These are phyloP conservation scores for Aspergillus fijiensis DNA, from an alignment of 2,329 filamentous ascomycete genomes.

Conservation along the genomic window DNA sequence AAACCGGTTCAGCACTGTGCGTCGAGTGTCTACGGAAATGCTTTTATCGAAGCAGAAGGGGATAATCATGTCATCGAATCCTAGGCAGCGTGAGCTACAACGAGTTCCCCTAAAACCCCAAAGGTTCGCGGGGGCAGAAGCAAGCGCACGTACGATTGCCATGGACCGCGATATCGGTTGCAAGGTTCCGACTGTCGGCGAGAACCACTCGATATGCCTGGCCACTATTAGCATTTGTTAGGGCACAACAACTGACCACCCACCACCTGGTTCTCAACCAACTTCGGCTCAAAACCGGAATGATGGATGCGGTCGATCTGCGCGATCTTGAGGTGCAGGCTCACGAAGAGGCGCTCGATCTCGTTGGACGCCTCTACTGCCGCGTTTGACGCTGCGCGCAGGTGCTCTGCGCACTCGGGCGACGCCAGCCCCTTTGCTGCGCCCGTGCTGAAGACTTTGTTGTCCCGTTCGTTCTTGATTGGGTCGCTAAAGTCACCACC, in stretches of 20 bases:
- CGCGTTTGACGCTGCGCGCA: background rate
- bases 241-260: background rate
- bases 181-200: background rate
- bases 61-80: background rate
- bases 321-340: background rate
- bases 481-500: background rate
- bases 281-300: background rate
- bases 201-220: background rate
- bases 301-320: slow-evolving; percentile 3
- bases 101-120: too few species aligned
- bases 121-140: background rate
- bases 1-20: background rate
- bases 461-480: background rate
- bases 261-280: background rate
- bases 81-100: background rate
- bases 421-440: background rate
- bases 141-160: background rate
- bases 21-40: background rate
- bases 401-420: background rate
- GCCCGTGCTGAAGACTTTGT: background rate
- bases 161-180: background rate
- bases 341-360: background rate
- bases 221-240: background rate
- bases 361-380: background rate
- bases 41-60: background rate